Base-by-base conservation (phyloP, 805 yeast genomes). In the Metschnikowia gelsemii region DNA sequence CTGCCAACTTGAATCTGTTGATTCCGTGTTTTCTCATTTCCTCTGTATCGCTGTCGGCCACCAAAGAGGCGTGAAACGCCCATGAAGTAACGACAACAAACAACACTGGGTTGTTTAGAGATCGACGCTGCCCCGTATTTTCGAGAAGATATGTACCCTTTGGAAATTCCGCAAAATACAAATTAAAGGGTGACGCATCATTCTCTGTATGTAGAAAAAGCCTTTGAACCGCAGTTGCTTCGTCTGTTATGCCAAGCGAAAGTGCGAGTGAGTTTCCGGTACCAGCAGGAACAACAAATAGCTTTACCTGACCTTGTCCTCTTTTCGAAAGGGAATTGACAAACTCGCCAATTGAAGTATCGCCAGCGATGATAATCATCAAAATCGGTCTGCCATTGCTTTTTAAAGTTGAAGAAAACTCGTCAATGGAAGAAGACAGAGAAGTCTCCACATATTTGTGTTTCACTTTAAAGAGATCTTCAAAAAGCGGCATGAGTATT, bases 1-100 rank as follows among this genome's bases (percentile, higher is more conserved):
- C 95, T 0, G 96, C 96, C 26, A 78, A 61, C 45, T 73, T 65
- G 61, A 90, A 90, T 40, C 96, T 64, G 30, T 78, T 78, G 5
- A 69, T 54, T 1, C 96, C 96, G 46, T 73, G 66, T 36, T 70
- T 69, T 21, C 89, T 69, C 58, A 84, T 63, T 50, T 82, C 84
- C 0, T 82, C 80, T 0, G 80, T 70, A 49, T 87, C 91, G 38
- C 90, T 79, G 42, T 84, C 84, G 22, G 90, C 90, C 2, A 90
- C 89, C 36, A 90, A 62, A 3, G 89, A 78, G 2, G 96, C 88
- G 62, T 90, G 97, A 48, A 88, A 77, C 0, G 84, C 95, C 87
- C 95, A 81, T 0, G 96, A 85, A 0, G 79, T 70, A 8, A 89
- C 95, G 2, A 87, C 87, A 13, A 76, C 45, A 55, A 81, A 69